Evolutionary conservation across 129 eudicot species (phyloP), one percentile per base, ranked within the genome.

Genomic region (Pittosporum tobira): DNA sequence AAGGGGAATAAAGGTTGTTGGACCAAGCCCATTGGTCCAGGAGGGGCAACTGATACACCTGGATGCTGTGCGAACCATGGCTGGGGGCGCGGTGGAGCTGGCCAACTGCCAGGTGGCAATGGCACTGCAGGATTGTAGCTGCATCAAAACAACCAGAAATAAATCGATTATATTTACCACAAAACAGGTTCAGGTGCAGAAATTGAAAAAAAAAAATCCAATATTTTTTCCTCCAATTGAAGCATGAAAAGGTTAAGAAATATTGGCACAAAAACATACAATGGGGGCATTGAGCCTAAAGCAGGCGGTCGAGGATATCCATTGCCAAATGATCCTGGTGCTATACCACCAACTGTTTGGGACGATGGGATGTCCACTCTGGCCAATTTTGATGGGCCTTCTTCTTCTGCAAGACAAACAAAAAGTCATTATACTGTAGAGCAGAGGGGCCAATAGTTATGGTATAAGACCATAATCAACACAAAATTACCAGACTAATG

Each of bases 1-100:
- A 91, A 80, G 64, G 99, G 96, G 62, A 91, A 91, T 44, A 87
- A 64, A 14, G 99, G 99, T 70, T 88, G 96, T 27, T 76, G 93
- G 21, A 79, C 80, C 71, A 83, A 46, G 52, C 87, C 94, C 62
- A 70, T 13, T 6, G 79, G 83, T 48, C 81, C 78, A 48, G 84
- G 65, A 14, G 87, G 81, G 28, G 86, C 88, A 49, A 75, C 74
- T 37, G 87, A 55, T 20, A 77, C 78, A 31, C 67, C 75, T 37
- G 87, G 82, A 65, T 57, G 70, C 25, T 71, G 95, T 23, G 81
- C 63, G 38, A 68, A 87, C 99, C 96, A 87, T 18, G 82, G 87
- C 23, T 85, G 99, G 22, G 88, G 94, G 24, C 96, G 99, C 73
- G 96, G 88, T 52, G 83, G 81, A 64, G 61, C 81, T 27, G 81